Conservation (phyloP, 352 stramenopile species). For the Phytophthora multivora region DNA sequence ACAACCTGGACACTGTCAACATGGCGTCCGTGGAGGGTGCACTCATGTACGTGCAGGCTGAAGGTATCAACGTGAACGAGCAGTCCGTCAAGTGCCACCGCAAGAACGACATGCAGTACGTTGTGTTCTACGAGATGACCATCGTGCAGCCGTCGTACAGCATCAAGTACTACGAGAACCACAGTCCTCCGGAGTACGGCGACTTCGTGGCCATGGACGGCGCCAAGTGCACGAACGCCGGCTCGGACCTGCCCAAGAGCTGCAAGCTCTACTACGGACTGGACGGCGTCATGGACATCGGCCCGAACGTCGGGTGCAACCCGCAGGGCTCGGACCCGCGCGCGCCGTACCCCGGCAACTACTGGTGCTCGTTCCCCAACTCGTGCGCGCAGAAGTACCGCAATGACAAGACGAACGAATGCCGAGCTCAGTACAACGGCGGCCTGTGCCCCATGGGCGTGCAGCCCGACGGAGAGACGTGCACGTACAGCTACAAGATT, state of each 20-base stretch:
- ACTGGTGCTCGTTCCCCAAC: slow-evolving; percentile 80
- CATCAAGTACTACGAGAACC: slow-evolving; percentile 37
- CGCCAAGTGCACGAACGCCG: slow-evolving; percentile 14
- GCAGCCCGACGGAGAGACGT: slow-evolving; percentile 46
- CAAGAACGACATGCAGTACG: slow-evolving; percentile 55
- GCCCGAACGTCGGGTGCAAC: slow-evolving; percentile 59
- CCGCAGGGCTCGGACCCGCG: slow-evolving; percentile 42
- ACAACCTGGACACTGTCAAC: slow-evolving; percentile 53
- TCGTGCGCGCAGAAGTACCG: slow-evolving; percentile 51
- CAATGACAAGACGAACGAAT: slow-evolving; percentile 27
- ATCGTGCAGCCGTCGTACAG: slow-evolving; percentile 43
- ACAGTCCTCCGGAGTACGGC: slow-evolving; percentile 48
- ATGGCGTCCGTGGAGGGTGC: slow-evolving; percentile 53
- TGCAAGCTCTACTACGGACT: slow-evolving; percentile 36
- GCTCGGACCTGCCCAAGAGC: slow-evolving; percentile 5
- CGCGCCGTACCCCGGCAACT: slow-evolving; percentile 50
- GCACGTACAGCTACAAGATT: slow-evolving; percentile 51
- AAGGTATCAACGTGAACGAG: slow-evolving; percentile 53
- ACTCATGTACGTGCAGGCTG: slow-evolving; percentile 62
- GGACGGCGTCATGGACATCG: slow-evolving; percentile 45
- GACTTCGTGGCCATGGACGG: slow-evolving; percentile 48
- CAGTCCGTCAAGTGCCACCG: slow-evolving; percentile 44
- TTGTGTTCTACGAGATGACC: slow-evolving; percentile 67
- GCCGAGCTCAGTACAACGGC: slow-evolving; percentile 26
- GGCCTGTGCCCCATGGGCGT: slow-evolving; percentile 45